Base-by-base conservation (phyloP, 1,284 basidiomycete genomes). In the Naganishia sp. region DNA sequence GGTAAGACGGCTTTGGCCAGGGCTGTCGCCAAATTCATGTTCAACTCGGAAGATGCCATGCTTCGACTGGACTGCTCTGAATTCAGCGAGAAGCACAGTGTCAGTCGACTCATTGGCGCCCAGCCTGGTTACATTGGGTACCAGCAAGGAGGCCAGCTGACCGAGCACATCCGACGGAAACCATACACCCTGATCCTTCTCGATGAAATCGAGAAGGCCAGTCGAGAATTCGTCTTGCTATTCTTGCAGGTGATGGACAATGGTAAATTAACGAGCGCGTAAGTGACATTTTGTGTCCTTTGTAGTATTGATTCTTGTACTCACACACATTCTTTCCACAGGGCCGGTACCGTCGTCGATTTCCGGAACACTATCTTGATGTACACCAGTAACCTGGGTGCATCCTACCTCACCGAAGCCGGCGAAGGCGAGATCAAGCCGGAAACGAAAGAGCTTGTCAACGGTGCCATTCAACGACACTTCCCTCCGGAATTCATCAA, bases 221-320 rank as follows among this genome's bases (percentile, higher is more conserved):
- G 81, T 15, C 74, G 81, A 59, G 83, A 85, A 71, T 85, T 85
- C 77, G 77, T 81, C 63, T 81, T 82, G 69, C 75, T 85, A n/a
- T 84, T 86, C 79, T 79, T 86, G 6, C 83, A 84, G 68, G 82
- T 85, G 1, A 78, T 86, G 45, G 84, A 86, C 72, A 84, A 84
- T 64, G 84, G 83, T 23, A 77, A 82, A 54, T 72, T 83, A 25
- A 83, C 83, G 6, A 79, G 81, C 71, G 79, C 79, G 59, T 64
- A 49, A 55, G 64, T 55, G 10, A 28, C 18, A 28, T 56, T 6
- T 53, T 6, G n/a, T 23, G 21, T 23, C 13, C 4, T 42, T 31
- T 44, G 6, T 23, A 3, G 6, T 9, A 33, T 44, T 5, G 36
- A 36, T 7, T 11, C 1, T 45, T 16, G 42, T 28, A 15, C 36